Evolutionary conservation across 306 rosid genomes (phyloP), one percentile per base, ranked within the genome.

Genomic region (Rubus parviflorus): DNA sequence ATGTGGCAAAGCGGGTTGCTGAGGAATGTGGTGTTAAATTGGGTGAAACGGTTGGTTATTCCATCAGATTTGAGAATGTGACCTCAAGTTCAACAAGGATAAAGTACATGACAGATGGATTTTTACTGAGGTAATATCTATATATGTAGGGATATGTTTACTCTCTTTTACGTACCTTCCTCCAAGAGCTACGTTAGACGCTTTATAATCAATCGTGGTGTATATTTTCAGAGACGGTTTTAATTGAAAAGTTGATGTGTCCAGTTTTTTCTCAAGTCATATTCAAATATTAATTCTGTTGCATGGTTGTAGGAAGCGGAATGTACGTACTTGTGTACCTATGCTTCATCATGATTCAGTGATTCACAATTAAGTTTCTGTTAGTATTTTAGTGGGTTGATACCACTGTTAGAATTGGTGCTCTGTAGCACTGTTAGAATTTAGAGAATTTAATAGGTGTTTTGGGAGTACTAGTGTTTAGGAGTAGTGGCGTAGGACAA

Each of bases 41-140:
- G 83, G 98, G 97, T 73, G 91, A 86, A 79, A 90, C 81, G 82
- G 95, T 94, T 71, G 98, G 97, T 17, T 94, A 94, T 68, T 89
- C 97, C 19, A 88, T 94, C 60, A 89, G 98, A 81, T 92, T 94
- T 76, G 98, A 92, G 19, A 97, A 92, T 75, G 35, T 82, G 83
- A 89, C 97, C 43, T 89, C 95, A 23, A 81, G 75, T 77, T 87
- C 88, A 46, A 92, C 98, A 16, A 89, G 91, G 85, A 91, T 94
- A 68, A 91, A 94, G 76, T 94, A 90, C 85, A 88, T 94, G 97
- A 91, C 98, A 0, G 98, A 91, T 84, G 98, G 96, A 53, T 75
- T 90, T 83, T 86, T 91, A 40, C 82, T 91, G 82, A 94, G 97
- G 96, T 94, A 86, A 52, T 68, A 58, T 62, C 70, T 73, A 64